A percentile compares a stretch with the other conserved stretches of the same genome.
Conservation (phyloP, 139 green algal genomes). For the Parachlorella kessleri region DNA sequence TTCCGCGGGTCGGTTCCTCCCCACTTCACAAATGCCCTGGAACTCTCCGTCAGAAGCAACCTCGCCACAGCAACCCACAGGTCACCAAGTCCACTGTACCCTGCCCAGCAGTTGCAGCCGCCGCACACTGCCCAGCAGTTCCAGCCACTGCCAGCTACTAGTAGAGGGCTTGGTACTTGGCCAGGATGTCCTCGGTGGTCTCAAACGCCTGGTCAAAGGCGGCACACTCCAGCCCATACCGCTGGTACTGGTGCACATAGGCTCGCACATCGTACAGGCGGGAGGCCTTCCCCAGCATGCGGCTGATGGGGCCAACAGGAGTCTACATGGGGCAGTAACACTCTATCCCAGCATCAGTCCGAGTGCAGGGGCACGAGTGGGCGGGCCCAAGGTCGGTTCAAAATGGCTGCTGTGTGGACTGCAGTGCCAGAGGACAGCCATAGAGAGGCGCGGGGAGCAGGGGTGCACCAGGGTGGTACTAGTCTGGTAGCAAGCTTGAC, state of each 20-base stretch:
- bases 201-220: constrained; percentile 69
- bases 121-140: too few relatives aligned
- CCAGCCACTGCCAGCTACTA: too few relatives aligned
- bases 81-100: too few relatives aligned
- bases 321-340: constrained; percentile 31
- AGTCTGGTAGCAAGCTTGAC: not conserved
- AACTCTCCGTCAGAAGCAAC: too few relatives aligned
- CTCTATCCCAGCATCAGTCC: not conserved
- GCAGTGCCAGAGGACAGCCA: too few relatives aligned
- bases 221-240: constrained; percentile 55
- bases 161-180: constrained; percentile 46
- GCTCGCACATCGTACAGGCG: constrained; percentile 64
- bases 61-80: too few relatives aligned
- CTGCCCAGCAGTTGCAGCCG: too few relatives aligned
- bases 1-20: too few relatives aligned
- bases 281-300: constrained; percentile 54
- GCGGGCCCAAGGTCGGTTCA: too few relatives aligned
- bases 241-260: constrained; percentile 82
- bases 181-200: constrained; percentile 66
- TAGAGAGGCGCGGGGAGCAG: too few relatives aligned
- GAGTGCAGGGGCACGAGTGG: not conserved
- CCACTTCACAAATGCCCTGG: too few relatives aligned
- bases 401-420: too few relatives aligned
- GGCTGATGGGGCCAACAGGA: constrained; percentile 35
- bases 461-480: not conserved